These are phyloP conservation scores for Austroboletus niveus DNA, from an alignment of 1,284 basidiomycete species.

Conservation along the genomic window DNA sequence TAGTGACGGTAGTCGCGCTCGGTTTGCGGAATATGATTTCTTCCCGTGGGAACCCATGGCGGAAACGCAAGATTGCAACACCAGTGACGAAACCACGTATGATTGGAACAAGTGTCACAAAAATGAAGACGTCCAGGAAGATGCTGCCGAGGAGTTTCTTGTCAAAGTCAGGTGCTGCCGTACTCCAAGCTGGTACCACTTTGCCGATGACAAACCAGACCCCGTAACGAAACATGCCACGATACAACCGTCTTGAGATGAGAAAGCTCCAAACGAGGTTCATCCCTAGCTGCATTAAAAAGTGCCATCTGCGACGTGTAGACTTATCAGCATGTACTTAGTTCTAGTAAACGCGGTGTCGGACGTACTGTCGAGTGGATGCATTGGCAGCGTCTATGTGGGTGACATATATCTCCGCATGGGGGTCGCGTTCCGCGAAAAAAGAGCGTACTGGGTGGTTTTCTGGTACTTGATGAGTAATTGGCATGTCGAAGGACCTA, in stretches of 20 bases:
- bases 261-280: constrained; percentile 27
- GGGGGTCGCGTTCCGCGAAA: constrained; percentile 15
- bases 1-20: constrained; percentile 25
- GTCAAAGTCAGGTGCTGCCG: constrained; percentile 16
- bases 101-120: constrained; percentile 23
- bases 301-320: constrained; percentile 20
- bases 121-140: constrained; percentile 26
- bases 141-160: constrained; percentile 26
- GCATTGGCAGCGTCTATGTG: constrained; percentile 24
- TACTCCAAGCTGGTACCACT: constrained; percentile 12
- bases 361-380: constrained; percentile 24
- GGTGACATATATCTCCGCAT: constrained; percentile 30
- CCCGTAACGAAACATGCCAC: constrained; percentile 29
- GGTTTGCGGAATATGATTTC: constrained; percentile 34
- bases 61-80: constrained; percentile 20
- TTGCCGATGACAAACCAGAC: constrained; percentile 25
- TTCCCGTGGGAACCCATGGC: constrained; percentile 27
- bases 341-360: not conserved
- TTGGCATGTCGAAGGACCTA: constrained; percentile 19
- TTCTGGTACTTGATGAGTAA: constrained; percentile 24
- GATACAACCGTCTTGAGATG: constrained; percentile 21
- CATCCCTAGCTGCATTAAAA: constrained; percentile 24
- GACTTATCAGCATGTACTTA: constrained; percentile 6
- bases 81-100: constrained; percentile 23
- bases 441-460: constrained; percentile 25